Evolutionary conservation across 352 stramenopile species (phyloP).

Genomic region (Globisporangium apiculatum): DNA sequence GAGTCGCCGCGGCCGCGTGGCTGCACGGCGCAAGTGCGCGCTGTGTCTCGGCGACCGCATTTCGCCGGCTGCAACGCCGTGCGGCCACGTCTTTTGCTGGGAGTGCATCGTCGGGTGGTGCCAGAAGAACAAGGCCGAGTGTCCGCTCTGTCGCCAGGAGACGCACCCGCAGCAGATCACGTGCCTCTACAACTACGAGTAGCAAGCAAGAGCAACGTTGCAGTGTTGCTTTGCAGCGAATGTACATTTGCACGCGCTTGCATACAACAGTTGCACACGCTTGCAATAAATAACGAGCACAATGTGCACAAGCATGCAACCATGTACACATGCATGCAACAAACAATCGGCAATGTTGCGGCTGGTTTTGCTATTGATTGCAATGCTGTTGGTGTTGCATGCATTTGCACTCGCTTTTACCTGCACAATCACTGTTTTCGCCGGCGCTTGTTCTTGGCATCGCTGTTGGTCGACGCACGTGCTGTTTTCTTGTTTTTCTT

Average conservation of each 20-base stretch:
- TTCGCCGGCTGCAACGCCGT: slow-evolving; percentile 74
- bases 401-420: background rate
- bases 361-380: too few relatives aligned
- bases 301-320: slow-evolving; percentile 10
- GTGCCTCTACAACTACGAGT: slow-evolving; percentile 88
- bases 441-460: slow-evolving; percentile 31
- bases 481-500: slow-evolving; percentile 22
- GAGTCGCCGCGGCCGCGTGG: slow-evolving; percentile 5
- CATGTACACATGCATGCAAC: background rate
- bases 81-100: slow-evolving; percentile 91
- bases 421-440: slow-evolving; percentile 11
- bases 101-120: slow-evolving; percentile 92
- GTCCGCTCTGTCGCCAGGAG: slow-evolving; percentile 84
- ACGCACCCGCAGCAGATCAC: slow-evolving; percentile 87
- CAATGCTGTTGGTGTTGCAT: too few relatives aligned
- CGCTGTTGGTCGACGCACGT: slow-evolving; percentile 41
- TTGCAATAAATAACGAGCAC: slow-evolving; percentile 2
- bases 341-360: background rate
- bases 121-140: slow-evolving; percentile 89
- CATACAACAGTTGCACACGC: background rate
- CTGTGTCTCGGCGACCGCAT: slow-evolving; percentile 80
- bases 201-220: slow-evolving; percentile 10
- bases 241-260: background rate
- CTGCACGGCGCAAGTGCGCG: slow-evolving; percentile 61
- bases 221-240: background rate